phyloP scores from a whole-genome alignment of 768 basidiomycete species.

The Glaciozyma martinii region DNA sequence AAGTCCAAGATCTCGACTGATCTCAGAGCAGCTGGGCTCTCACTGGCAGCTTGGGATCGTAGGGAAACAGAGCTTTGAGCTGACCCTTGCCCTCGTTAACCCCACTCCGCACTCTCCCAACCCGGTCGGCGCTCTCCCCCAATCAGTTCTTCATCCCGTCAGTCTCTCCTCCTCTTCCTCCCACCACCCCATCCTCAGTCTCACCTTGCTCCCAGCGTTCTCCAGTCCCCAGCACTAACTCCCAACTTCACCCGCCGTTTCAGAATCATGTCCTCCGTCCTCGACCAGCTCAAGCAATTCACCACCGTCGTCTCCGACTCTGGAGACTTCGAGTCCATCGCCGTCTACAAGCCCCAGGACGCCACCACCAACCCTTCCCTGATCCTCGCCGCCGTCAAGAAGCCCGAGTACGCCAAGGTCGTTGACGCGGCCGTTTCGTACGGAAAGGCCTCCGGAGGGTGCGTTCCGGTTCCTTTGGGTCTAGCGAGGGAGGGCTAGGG shows the following conservation, averaged over 20 bases:
- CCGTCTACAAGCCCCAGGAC: slow-evolving; percentile 87
- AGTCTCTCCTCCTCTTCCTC: not conserved
- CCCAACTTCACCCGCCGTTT: too few relatives aligned
- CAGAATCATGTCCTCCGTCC: slow-evolving; percentile 38
- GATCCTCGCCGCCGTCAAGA: slow-evolving; percentile 85
- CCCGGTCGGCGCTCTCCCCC: too few relatives aligned
- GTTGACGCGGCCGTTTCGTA: slow-evolving; percentile 65
- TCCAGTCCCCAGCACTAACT: too few relatives aligned
- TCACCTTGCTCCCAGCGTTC: not conserved
- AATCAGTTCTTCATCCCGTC: not conserved
- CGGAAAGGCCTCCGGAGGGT: slow-evolving; percentile 72
- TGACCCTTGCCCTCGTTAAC: too few relatives aligned
- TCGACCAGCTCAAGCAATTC: slow-evolving; percentile 64
- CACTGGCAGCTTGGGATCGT: too few relatives aligned
- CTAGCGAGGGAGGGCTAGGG: not conserved
- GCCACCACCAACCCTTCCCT: slow-evolving; percentile 85
- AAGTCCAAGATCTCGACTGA: too few relatives aligned
- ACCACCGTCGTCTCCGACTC: slow-evolving; percentile 90
- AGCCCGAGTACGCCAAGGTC: slow-evolving; percentile 70
- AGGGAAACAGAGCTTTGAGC: too few relatives aligned
- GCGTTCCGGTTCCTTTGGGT: not conserved
- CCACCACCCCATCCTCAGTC: not conserved
- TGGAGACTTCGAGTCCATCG: slow-evolving; percentile 69
- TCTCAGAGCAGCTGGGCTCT: too few relatives aligned
- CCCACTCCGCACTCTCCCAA: too few relatives aligned